Percentiles rank a stretch among this genome's conserved stretches.
Conservation (phyloP, 2,329 filamentous ascomycete species). For the Knufia fluminis region DNA sequence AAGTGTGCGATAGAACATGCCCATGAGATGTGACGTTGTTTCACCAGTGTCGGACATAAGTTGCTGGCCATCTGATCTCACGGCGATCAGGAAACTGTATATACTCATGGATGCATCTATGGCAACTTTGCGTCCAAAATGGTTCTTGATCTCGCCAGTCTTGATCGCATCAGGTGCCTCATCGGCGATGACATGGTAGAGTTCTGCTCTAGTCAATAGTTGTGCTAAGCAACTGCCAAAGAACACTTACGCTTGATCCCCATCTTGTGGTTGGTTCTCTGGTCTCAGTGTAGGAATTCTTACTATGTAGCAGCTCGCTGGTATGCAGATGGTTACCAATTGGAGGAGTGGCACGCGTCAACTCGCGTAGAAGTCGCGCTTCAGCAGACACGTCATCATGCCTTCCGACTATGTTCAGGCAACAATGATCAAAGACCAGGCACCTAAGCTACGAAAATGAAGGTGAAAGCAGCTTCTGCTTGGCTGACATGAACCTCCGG, state of each 20-base stretch:
- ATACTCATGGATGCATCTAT: conserved; percentile 98
- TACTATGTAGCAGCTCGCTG: too few relatives aligned
- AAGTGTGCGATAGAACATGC: conserved; percentile 97
- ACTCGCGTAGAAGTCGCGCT: not conserved
- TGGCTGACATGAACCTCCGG: too few relatives aligned
- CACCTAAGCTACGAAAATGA: too few relatives aligned
- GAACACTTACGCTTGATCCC: conserved; percentile 42
- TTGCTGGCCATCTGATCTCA: conserved; percentile 92
- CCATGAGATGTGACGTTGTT: conserved; percentile 97
- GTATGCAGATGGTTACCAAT: too few relatives aligned
- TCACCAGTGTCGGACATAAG: conserved; percentile 91
- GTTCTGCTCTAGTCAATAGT: conserved; percentile 37
- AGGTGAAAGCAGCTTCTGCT: too few relatives aligned
- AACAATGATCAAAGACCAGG: too few relatives aligned
- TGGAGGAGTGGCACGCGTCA: not conserved
- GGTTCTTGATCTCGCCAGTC: conserved; percentile 95
- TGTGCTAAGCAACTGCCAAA: conserved; percentile 1
- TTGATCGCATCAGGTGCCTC: conserved; percentile 94
- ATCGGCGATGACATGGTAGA: conserved; percentile 76
- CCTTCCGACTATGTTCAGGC: too few relatives aligned
- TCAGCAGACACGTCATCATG: not conserved
- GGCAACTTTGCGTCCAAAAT: conserved; percentile 95
- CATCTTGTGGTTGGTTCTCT: conserved; percentile 28
- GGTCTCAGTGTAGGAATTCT: not conserved
- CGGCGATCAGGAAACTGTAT: conserved; percentile 96